Base-by-base conservation (phyloP, 164 flowering plant genomes). In the Platanus orientalis region DNA sequence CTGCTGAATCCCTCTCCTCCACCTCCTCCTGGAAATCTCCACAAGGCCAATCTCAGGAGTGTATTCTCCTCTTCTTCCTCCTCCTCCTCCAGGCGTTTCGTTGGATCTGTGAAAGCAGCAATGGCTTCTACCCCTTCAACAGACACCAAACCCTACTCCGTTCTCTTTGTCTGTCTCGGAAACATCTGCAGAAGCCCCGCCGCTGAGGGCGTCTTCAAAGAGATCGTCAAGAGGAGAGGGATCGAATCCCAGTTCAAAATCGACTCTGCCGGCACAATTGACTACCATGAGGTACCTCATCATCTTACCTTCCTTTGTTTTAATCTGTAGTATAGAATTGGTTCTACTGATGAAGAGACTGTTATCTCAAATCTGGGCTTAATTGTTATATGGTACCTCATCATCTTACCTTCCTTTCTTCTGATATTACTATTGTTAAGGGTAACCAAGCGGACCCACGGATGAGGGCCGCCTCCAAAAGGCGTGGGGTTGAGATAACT, bases 261-360 rank as follows among this genome's bases (percentile, higher is more conserved):
- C 64, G 99, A 95, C 70, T 95, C 99, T 74, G 97, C 99, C n/a
- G 99, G 97, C n/a, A 95, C 97, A 61, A 89, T 88, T 47, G 52
- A 64, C 62, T 76, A 72, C 58, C 76, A 76, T 17, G 76, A 72
- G 76, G 78, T 71, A 58, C 7, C 11, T 20, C 16, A 19, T 53
- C n/a, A 42, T 7, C 10, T 63, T 19, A 10, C 45, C 4, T 26
- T 24, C 25, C 12, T 20, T 44, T 1, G 2, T 26, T 32, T 23
- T 19, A 16, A 21, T 1, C 12, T 52, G 34, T 3, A 24, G 3
- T 3, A 17, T 19, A 3, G 13, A 11, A 16, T 3, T 4, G 27
- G n/a, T 12, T 39, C 7, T 19, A 36, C 10, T 25, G 29, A 17
- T 49, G 47, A 19, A 13, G 19, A 23, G 14, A 29, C 23, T 4